Percentiles rank a stretch among this genome's conserved stretches.
These are phyloP conservation scores for Corymbia calophylla DNA, from an alignment of 441 rosid species.

Conservation along the genomic window DNA sequence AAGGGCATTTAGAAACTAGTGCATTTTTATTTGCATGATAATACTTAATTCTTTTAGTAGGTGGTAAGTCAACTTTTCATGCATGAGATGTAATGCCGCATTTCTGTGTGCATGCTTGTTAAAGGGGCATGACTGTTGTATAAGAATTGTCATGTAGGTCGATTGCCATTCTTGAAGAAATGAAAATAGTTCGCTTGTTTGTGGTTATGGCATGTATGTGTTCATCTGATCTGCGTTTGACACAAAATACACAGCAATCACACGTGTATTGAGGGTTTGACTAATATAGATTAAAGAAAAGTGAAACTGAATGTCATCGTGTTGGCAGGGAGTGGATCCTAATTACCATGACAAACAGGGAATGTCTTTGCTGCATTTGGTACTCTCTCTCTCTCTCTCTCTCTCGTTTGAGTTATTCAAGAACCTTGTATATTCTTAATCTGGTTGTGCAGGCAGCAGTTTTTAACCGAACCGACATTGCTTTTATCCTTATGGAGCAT, in stretches of 20 bases:
- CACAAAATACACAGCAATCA: not conserved
- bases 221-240: not conserved
- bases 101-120: not conserved
- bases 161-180: not conserved
- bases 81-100: not conserved
- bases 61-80: not conserved
- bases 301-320: not conserved
- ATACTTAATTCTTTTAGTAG: not conserved
- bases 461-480: slow-evolving; percentile 76
- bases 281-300: not conserved
- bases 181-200: not conserved
- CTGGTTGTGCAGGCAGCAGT: slow-evolving; percentile 53
- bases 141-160: not conserved
- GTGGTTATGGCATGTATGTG: not conserved
- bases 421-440: not conserved
- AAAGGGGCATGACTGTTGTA: not conserved
- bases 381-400: slow-evolving; percentile 3
- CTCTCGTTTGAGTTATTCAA: not conserved
- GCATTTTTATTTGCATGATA: not conserved
- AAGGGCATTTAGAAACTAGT: not conserved
- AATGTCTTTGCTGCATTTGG: slow-evolving; percentile 87
- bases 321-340: slow-evolving; percentile 74
- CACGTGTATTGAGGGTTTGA: not conserved
- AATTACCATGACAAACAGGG: slow-evolving; percentile 92
- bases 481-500: slow-evolving; percentile 68